Evolutionary conservation across 805 yeast species (phyloP).

Genomic region (Kazachstania bromeliacearum): DNA sequence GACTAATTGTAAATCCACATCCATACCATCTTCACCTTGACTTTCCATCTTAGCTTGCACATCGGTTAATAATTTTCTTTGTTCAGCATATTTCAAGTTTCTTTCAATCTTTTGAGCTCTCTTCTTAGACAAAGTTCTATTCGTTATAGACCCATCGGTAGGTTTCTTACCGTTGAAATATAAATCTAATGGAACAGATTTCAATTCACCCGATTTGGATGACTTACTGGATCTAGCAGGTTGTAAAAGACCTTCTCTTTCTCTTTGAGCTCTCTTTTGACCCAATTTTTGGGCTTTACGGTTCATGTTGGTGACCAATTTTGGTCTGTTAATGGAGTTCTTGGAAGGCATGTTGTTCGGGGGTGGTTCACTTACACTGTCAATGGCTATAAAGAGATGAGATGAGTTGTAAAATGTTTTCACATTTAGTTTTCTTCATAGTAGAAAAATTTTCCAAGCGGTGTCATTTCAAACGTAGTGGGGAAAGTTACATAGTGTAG

Average conservation of each 20-base stretch:
- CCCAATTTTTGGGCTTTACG: constrained; percentile 43
- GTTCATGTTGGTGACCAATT: constrained; percentile 43
- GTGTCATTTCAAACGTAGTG: too few relatives aligned
- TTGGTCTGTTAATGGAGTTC: constrained; percentile 76
- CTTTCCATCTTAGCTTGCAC: constrained; percentile 39
- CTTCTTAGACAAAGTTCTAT: constrained; percentile 62
- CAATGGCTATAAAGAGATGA: too few relatives aligned
- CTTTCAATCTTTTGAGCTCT: constrained; percentile 71
- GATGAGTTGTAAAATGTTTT: too few relatives aligned
- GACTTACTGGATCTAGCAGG: constrained; percentile 40
- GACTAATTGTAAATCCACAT: constrained; percentile 28
- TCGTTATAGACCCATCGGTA: constrained; percentile 32
- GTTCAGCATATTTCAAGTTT: constrained; percentile 61
- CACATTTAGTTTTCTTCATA: too few relatives aligned
- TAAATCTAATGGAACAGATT: constrained; percentile 36
- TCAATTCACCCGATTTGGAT: constrained; percentile 34
- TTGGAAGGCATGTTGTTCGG: constrained; percentile 67
- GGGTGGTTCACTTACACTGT: too few relatives aligned
- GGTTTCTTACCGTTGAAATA: constrained; percentile 23
- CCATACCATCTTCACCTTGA: constrained; percentile 33
- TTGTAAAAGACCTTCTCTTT: constrained; percentile 32
- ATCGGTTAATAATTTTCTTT: constrained; percentile 45
- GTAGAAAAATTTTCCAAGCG: too few relatives aligned
- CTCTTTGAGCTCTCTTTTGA: constrained; percentile 47
- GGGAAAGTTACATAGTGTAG: too few relatives aligned